A percentile compares a stretch with the other conserved stretches of the same genome.
Conservation (phyloP, 2,329 filamentous ascomycete genomes). For the Nemania abortiva region DNA sequence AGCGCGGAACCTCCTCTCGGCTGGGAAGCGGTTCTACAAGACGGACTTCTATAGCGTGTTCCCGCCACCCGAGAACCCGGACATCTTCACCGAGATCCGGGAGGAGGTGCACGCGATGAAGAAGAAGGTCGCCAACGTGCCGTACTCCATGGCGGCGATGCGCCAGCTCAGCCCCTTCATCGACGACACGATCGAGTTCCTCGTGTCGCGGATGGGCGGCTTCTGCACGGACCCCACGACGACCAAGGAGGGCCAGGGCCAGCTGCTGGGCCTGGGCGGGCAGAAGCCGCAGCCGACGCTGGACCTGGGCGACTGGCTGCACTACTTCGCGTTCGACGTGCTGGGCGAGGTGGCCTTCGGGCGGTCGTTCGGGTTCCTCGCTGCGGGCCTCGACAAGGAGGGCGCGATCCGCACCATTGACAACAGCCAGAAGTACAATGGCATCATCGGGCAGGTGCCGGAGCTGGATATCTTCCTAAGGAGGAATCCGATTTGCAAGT, state of each 20-base stretch:
- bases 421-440: constrained; percentile 65
- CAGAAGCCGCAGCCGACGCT: constrained; percentile 46
- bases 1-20: constrained; percentile 59
- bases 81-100: constrained; percentile 68
- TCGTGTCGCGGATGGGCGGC: constrained; percentile 58
- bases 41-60: constrained; percentile 67
- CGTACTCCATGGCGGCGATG: constrained; percentile 67
- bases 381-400: constrained; percentile 63
- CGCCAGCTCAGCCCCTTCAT: constrained; percentile 64
- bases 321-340: constrained; percentile 61
- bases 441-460: constrained; percentile 64
- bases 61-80: constrained; percentile 67
- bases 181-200: constrained; percentile 62
- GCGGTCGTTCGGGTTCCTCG: constrained; percentile 65
- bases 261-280: no score
- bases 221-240: constrained; percentile 50
- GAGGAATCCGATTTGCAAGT: constrained; percentile 61
- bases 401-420: constrained; percentile 65
- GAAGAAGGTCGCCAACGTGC: constrained; percentile 65
- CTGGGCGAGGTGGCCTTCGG: constrained; percentile 65
- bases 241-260: neutral
- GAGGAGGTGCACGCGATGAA: constrained; percentile 67
- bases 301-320: constrained; percentile 62
- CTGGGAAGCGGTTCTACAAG: constrained; percentile 66
- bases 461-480: constrained; percentile 62